A percentile compares a stretch with the other conserved stretches of the same genome.
Evolutionary conservation across 495 filamentous ascomycete genomes (phyloP).

Genomic region (Delitschia confertaspora): DNA sequence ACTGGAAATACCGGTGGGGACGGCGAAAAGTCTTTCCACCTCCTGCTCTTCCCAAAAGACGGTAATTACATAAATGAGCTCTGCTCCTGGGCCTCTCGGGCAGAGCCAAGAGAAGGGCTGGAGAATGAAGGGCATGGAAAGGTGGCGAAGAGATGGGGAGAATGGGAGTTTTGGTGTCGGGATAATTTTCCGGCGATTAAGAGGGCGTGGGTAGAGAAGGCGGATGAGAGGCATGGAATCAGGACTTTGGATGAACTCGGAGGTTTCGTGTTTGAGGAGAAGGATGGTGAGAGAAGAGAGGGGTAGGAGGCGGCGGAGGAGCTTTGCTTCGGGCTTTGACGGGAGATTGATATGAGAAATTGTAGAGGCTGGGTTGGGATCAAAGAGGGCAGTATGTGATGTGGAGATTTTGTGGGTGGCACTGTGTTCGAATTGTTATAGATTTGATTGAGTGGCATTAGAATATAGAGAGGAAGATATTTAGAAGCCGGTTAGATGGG

Average conservation of each 20-base stretch:
- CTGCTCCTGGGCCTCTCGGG: slow-evolving; percentile 49
- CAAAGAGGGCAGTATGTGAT: too few relatives aligned
- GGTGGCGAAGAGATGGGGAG: slow-evolving; percentile 56
- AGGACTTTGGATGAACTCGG: slow-evolving; percentile 50
- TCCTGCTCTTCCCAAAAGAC: slow-evolving; percentile 65
- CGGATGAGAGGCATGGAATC: slow-evolving; percentile 38
- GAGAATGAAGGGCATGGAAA: slow-evolving; percentile 48
- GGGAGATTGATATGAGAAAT: not conserved
- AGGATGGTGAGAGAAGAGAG: too few relatives aligned
- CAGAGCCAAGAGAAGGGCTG: slow-evolving; percentile 37
- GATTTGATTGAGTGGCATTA: too few relatives aligned
- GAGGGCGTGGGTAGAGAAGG: slow-evolving; percentile 44
- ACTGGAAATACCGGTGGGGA: slow-evolving; percentile 44
- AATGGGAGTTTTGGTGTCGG: slow-evolving; percentile 56
- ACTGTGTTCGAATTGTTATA: too few relatives aligned
- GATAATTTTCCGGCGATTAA: slow-evolving; percentile 47
- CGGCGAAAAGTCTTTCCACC: slow-evolving; percentile 50
- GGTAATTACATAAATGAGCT: slow-evolving; percentile 68
- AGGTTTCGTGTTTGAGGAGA: slow-evolving; percentile 47
- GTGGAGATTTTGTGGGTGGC: too few relatives aligned
- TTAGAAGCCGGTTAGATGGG: too few relatives aligned
- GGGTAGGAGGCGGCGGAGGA: not conserved
- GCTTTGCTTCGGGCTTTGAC: not conserved
- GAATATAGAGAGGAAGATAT: too few relatives aligned
- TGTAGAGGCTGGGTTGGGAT: too few relatives aligned